A percentile compares a stretch with the other conserved stretches of the same genome.
These are phyloP conservation scores for Aspergillus fijiensis DNA, from an alignment of 2,329 filamentous ascomycete species.

Conservation along the genomic window DNA sequence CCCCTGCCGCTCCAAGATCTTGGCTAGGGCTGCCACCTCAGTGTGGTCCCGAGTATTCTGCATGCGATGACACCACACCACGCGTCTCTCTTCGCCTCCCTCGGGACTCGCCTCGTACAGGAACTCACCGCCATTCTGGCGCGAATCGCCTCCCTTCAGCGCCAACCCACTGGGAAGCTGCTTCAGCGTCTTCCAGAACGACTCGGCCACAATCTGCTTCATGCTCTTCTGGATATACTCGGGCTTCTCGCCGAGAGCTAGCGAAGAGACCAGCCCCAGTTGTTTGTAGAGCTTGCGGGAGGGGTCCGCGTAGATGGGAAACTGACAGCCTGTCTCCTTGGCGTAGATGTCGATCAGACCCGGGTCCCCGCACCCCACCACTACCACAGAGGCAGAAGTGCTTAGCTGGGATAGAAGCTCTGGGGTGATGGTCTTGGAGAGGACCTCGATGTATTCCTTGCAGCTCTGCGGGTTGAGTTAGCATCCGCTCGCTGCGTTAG, in stretches of 20 bases:
- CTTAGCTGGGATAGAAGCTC: constrained; percentile 45
- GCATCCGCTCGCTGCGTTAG: background rate
- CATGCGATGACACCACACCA: constrained; percentile 83
- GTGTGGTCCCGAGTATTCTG: constrained; percentile 73
- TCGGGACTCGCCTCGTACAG: constrained; percentile 54
- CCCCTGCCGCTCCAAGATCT: background rate
- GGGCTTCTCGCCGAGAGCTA: constrained; percentile 61
- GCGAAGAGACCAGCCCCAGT: constrained; percentile 67
- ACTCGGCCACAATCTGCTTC: constrained; percentile 47
- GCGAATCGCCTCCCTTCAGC: constrained; percentile 63
- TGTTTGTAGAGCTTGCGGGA: constrained; percentile 63
- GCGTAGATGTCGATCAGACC: constrained; percentile 67
- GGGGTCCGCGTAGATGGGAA: constrained; percentile 76
- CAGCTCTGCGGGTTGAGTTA: constrained; percentile 57
- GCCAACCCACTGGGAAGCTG: constrained; percentile 59
- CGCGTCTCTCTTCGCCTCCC: constrained; percentile 28
- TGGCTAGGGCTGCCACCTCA: constrained; percentile 52
- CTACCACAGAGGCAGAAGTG: constrained; percentile 60
- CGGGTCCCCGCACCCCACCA: constrained; percentile 72
- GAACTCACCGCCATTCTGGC: constrained; percentile 75
- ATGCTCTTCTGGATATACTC: constrained; percentile 62
- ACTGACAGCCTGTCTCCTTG: constrained; percentile 62
- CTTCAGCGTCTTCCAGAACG: constrained; percentile 59
- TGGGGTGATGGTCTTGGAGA: constrained; percentile 58
- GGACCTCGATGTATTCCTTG: constrained; percentile 68